Conservation (phyloP, 768 basidiomycete species). For the Lactarius vividus region DNA sequence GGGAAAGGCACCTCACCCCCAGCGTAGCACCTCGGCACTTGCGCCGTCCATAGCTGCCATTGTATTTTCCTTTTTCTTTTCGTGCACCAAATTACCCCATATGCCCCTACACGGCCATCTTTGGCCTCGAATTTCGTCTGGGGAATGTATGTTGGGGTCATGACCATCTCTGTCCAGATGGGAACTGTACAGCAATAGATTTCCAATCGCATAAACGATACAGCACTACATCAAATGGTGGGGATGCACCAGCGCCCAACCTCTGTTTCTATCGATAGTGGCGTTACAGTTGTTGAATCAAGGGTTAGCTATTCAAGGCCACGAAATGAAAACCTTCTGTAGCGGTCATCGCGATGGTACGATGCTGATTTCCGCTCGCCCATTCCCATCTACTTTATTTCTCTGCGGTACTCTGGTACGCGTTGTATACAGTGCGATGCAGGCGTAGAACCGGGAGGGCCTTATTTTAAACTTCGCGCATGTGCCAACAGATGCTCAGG, state of each 20-base stretch:
- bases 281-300: neutral
- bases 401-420: neutral
- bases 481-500: neutral
- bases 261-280: neutral
- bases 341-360: neutral
- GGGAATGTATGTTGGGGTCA: neutral
- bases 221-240: neutral
- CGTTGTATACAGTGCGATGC: too few relatives aligned
- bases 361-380: neutral
- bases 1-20: neutral
- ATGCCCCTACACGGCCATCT: neutral
- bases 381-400: neutral
- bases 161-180: neutral
- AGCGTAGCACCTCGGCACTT: neutral
- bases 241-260: neutral
- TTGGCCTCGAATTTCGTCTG: neutral
- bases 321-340: neutral
- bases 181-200: neutral
- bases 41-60: neutral
- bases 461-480: neutral
- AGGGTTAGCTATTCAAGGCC: neutral
- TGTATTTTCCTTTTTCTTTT: neutral
- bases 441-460: neutral
- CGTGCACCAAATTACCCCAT: neutral
- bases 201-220: neutral